These are phyloP conservation scores for Pseudozyma hubeiensis DNA, from an alignment of 1,284 basidiomycete genomes.

Conservation along the genomic window DNA sequence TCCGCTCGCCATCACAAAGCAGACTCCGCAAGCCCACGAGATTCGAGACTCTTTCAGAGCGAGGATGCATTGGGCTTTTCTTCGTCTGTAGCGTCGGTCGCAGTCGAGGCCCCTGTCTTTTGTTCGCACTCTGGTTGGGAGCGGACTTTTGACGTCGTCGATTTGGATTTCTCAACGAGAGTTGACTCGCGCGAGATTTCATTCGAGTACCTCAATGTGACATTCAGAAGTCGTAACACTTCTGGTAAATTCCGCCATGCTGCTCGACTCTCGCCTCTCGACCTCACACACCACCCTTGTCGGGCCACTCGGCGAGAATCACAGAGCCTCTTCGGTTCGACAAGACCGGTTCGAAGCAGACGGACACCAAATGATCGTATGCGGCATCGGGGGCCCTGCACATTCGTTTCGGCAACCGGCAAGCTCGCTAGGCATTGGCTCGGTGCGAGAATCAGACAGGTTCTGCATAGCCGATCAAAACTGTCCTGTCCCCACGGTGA, in stretches of 20 bases:
- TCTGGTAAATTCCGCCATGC: background rate
- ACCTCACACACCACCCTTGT: too few species aligned
- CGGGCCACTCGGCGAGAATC: too few species aligned
- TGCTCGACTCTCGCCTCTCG: too few species aligned
- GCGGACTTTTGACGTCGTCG: background rate
- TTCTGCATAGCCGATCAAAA: conserved; percentile 10
- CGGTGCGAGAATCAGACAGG: conserved; percentile 9
- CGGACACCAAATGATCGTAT: background rate
- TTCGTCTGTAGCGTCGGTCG: conserved; percentile 2
- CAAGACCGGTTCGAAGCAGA: background rate
- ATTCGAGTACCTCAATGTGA: too few species aligned
- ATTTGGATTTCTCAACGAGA: background rate
- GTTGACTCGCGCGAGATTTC: conserved; percentile 6
- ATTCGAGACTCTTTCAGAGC: too few species aligned
- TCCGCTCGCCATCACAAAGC: too few species aligned
- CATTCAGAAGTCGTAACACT: background rate
- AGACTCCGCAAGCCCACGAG: too few species aligned
- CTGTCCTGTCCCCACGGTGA: too few species aligned
- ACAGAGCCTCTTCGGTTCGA: too few species aligned
- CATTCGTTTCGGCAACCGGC: background rate
- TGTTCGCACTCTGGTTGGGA: background rate
- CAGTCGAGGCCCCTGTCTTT: conserved; percentile 22
- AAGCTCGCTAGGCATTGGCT: conserved; percentile 21
- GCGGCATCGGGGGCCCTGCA: too few species aligned
- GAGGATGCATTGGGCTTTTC: background rate